phyloP scores from a whole-genome alignment of 495 filamentous ascomycete genomes.

The Cenococcum geophilum region DNA sequence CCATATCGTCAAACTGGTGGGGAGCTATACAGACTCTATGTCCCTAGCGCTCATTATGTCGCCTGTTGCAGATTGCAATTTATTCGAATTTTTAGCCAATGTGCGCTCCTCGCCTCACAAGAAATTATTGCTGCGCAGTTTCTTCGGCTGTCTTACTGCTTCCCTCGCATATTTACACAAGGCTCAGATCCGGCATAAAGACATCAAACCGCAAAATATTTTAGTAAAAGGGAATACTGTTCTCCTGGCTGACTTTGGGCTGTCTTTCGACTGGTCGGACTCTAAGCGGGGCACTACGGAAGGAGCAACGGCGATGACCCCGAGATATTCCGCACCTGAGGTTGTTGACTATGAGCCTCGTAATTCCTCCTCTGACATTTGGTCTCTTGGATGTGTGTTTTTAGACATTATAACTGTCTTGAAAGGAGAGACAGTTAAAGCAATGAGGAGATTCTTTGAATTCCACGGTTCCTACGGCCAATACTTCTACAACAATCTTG shows the following conservation, averaged over 20 bases:
- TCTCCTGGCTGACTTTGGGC: conserved; percentile 44
- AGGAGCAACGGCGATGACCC: not conserved
- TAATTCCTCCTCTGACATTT: conserved; percentile 3
- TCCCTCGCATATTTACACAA: conserved; percentile 42
- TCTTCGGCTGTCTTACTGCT: conserved; percentile 34
- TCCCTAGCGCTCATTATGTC: conserved; percentile 21
- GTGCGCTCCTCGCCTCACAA: not conserved
- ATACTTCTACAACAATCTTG: no score
- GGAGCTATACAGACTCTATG: conserved; percentile 19
- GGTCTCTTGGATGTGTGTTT: conserved; percentile 1
- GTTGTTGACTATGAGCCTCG: not conserved
- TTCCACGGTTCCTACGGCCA: no score
- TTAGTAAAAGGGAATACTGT: conserved; percentile 40
- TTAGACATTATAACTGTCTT: not conserved
- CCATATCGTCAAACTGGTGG: conserved; percentile 20
- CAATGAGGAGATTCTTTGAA: no score
- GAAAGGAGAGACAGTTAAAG: not conserved
- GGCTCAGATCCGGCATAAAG: conserved; percentile 41
- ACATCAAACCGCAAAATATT: conserved; percentile 47
- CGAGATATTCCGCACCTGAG: not conserved
- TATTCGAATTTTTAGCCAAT: conserved; percentile 7
- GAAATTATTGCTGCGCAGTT: conserved; percentile 3
- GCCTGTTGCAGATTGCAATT: conserved; percentile 18
- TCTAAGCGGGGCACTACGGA: not conserved
- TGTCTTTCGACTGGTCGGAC: no score